Evolutionary conservation across 371 early-diverging fungal species (phyloP), one percentile per base, ranked within the genome.

Genomic region (Fennellomyces sp.): DNA sequence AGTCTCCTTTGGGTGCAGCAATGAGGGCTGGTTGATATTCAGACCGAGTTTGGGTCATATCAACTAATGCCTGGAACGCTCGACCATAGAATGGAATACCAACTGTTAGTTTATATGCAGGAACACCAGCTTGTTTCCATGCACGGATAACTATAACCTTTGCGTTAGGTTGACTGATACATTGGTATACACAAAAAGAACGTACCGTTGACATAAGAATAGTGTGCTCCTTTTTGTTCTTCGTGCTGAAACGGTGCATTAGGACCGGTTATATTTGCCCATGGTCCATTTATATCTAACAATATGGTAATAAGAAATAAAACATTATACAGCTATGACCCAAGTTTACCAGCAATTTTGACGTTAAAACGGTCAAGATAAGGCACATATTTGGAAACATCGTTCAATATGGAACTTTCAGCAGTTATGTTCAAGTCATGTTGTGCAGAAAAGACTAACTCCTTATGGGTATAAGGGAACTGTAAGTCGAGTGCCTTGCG

Each of bases 51-150:
- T 27, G 56, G 50, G 77, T 75, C 76, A 88, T 86, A 36, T 79
- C 68, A 5, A 63, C 78, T 7, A 77, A 72, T 0, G 81, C 71
- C 10, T 79, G 83, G 27, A 87, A 64, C 0, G 87, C 64, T 51
- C 87, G 84, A 13, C 93, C 93, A 63, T 88, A 85, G 68, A 87
- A 88, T 1, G 89, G 78, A 10, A 85, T 63, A 39, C 92, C 92
- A 17, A 83, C 79, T 0, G 84, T 81, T 5, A 92, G 69, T 68
- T 91, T 88, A 15, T 72, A 58, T 0, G 70, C 66, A 5, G 89
- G 88, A 55, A 87, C 82, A 51, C 87, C 88, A 39, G 90, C 87
- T 8, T 54, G 51, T 25, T 76, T 82, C 89, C 88, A 89, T 19
- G 73, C 61, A 13, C 73, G 58, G 27, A 90, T 74, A 19, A 82